Evolutionary conservation across 495 filamentous ascomycete genomes (phyloP), one percentile per base, ranked within the genome.

Genomic region (Lepidopterella palustris): DNA sequence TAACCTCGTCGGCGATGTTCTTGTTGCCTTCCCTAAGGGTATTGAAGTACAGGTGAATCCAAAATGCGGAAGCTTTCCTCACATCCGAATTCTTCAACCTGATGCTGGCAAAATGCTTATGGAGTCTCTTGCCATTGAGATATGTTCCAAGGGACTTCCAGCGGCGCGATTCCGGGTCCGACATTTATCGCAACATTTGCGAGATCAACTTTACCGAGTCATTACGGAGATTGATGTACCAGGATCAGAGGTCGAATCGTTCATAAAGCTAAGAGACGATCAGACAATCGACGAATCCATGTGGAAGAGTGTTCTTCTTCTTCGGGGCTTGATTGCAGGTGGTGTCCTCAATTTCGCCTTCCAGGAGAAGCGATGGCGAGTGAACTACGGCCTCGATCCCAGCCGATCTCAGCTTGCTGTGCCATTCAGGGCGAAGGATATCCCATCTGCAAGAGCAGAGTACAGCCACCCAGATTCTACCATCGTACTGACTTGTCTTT

Each of bases 391-490:
- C 0, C 74, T 86, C 28, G 73, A 81, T 63, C 71, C 63, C 0
- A 66, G 54, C 45, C 70, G 82, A 40, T 81, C 79, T 0, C 73
- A 74, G 56, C 75, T 88, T 1, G 87, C 87, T 3, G 85, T 91
- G 0, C 88, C 88, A 0, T 92, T 80, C 57, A 74, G 81, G n/a
- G 82, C 83, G 1, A 92, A 90, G 61, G 87, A 86, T 51, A 79
- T 64, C 21, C 87, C 86, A 1, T 74, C 84, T 0, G 72, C 76
- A 0, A 75, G 81, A 3, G 81, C 87, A 0, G 87, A 91, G 62
- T 90, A 87, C 69, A 84, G 85, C 32, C 86, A 92, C 61, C 87
- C 87, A 0, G 87, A 92, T 66, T 81, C 85, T 0, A 75, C 79
- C 29, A 84, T 90, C 21, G 57, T 83, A 5, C 65, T 92, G n/a